Evolutionary conservation across 2,329 filamentous ascomycete species (phyloP).

Genomic region (Aureobasidium subglaciale): DNA sequence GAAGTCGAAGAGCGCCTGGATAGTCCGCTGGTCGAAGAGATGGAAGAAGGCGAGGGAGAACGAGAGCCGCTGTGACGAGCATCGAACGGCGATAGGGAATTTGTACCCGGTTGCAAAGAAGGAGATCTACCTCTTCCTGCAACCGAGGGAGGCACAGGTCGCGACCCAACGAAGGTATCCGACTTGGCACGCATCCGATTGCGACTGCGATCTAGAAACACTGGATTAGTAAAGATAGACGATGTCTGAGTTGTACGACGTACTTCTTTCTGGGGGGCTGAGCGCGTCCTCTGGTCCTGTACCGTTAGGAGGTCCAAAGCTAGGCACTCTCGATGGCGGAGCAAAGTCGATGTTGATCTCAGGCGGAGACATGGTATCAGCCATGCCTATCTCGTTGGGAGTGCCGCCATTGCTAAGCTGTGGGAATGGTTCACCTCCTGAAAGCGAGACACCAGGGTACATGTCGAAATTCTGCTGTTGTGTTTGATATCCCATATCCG

Average conservation of each 20-base stretch:
- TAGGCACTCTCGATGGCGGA: conserved; percentile 60
- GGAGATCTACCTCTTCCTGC: conserved; percentile 29
- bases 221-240: conserved; percentile 23
- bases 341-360: conserved; percentile 93
- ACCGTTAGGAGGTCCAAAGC: conserved; percentile 59
- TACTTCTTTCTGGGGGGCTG: conserved; percentile 65
- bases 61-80: conserved; percentile 33
- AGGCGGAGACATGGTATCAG: conserved; percentile 76
- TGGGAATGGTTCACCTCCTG: conserved; percentile 41
- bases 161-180: conserved; percentile 49
- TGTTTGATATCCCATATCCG: conserved; percentile 39
- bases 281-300: conserved; percentile 69
- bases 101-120: conserved; percentile 27
- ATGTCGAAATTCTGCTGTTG: conserved; percentile 33
- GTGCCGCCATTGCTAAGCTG: conserved; percentile 35
- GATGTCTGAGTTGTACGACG: conserved; percentile 41
- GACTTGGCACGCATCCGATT: conserved; percentile 54
- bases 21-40: conserved; percentile 37
- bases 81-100: conserved; percentile 38
- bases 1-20: conserved; percentile 46
- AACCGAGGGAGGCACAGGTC: conserved; percentile 36
- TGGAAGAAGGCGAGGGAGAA: conserved; percentile 40
- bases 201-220: conserved; percentile 34
- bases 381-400: conserved; percentile 56
- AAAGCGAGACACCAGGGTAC: conserved; percentile 33